Percentiles rank a stretch among this genome's conserved stretches.
These are phyloP conservation scores for Neurospora sp. DNA, from an alignment of 495 filamentous ascomycete species.

Conservation along the genomic window DNA sequence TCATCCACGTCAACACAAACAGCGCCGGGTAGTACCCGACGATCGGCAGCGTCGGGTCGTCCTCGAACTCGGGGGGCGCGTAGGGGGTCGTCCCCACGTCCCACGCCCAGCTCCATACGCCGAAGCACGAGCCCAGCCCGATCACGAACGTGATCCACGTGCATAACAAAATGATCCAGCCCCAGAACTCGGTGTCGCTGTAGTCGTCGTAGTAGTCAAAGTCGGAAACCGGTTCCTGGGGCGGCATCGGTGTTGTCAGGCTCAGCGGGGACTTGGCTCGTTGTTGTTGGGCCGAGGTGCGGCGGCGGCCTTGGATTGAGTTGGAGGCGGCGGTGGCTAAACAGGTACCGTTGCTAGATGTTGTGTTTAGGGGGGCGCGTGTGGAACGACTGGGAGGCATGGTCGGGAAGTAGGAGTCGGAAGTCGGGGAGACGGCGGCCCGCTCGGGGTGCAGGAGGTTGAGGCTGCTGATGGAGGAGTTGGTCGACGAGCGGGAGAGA, in stretches of 20 bases:
- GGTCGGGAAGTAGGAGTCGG: slow-evolving; percentile 59
- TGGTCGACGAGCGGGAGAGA: slow-evolving; percentile 12
- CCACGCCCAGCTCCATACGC: slow-evolving; percentile 99
- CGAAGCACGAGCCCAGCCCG: slow-evolving; percentile 90
- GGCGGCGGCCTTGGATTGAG: slow-evolving; percentile 31
- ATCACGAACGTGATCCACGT: slow-evolving; percentile 94
- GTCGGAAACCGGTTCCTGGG: slow-evolving; percentile 24
- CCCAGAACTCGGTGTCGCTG: slow-evolving; percentile 91
- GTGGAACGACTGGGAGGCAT: slow-evolving; percentile 4
- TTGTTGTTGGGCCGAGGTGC: slow-evolving; percentile 36
- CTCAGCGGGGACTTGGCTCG: slow-evolving; percentile 54
- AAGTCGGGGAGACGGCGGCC: slow-evolving; percentile 38
- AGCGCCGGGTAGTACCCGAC: slow-evolving; percentile 94
- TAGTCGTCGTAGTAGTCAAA: slow-evolving; percentile 59
- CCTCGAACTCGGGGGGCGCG: slow-evolving; percentile 83
- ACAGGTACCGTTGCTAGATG: neutral
- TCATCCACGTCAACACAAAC: slow-evolving; percentile 83
- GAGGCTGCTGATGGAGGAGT: slow-evolving; percentile 20
- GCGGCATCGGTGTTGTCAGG: slow-evolving; percentile 29
- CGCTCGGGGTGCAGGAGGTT: slow-evolving; percentile 33
- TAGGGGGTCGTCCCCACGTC: slow-evolving; percentile 95
- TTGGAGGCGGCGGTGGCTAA: neutral
- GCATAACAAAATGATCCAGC: slow-evolving; percentile 77
- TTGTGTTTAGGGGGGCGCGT: neutral
- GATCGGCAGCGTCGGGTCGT: slow-evolving; percentile 87